Evolutionary conservation across 2,329 filamentous ascomycete genomes (phyloP).

Genomic region (Hypoxylon sp.): DNA sequence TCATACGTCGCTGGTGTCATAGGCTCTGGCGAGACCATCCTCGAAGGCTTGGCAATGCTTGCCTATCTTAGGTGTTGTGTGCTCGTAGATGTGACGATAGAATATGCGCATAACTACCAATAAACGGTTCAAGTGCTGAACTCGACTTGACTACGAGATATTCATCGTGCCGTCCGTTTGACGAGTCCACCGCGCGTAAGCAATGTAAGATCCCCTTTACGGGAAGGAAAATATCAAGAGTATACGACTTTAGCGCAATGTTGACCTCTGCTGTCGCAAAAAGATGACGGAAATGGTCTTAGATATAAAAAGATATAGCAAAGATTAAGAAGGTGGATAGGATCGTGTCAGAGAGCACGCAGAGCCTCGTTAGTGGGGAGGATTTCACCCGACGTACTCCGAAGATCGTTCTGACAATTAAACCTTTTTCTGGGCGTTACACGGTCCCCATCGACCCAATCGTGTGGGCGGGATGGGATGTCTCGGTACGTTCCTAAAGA

Average conservation of each 20-base stretch:
- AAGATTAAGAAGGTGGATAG: slow-evolving; percentile 4
- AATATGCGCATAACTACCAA: slow-evolving; percentile 16
- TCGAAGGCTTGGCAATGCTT: slow-evolving; percentile 9
- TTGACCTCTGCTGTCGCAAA: background rate
- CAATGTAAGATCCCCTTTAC: slow-evolving; percentile 9
- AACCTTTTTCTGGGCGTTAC: slow-evolving; percentile 32
- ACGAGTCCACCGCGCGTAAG: slow-evolving; percentile 7
- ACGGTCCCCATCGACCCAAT: slow-evolving; percentile 39
- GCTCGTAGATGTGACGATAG: slow-evolving; percentile 10
- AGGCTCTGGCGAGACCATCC: slow-evolving; percentile 58
- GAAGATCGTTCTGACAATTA: slow-evolving; percentile 39
- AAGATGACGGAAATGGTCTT: slow-evolving; percentile 1
- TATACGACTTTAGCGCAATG: background rate
- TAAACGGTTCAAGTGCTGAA: slow-evolving; percentile 7
- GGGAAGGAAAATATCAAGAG: slow-evolving; percentile 1
- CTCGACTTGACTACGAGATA: slow-evolving; percentile 15
- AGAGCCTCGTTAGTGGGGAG: slow-evolving; percentile 37
- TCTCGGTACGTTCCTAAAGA: slow-evolving; percentile 34
- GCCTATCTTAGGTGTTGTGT: slow-evolving; percentile 19
- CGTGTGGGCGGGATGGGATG: slow-evolving; percentile 25
- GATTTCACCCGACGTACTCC: slow-evolving; percentile 34
- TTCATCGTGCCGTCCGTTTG: slow-evolving; percentile 28
- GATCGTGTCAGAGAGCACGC: slow-evolving; percentile 14
- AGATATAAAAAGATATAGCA: slow-evolving; percentile 4
- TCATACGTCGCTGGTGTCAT: slow-evolving; percentile 55